These are phyloP conservation scores for Pichia occidentalis DNA, from an alignment of 805 yeast species.

Conservation along the genomic window DNA sequence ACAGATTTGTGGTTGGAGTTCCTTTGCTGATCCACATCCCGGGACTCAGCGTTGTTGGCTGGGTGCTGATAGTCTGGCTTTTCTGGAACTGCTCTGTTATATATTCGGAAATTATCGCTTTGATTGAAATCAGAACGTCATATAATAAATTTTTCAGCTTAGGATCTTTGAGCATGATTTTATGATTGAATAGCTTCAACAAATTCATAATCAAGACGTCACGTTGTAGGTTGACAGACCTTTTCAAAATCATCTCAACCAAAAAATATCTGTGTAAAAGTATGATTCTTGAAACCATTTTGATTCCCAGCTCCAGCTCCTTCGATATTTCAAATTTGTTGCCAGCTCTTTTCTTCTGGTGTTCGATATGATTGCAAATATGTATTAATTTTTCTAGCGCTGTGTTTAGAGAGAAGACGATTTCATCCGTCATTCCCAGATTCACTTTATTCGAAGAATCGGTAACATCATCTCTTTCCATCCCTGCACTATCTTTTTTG, in stretches of 20 bases:
- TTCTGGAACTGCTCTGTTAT: conserved; percentile 15
- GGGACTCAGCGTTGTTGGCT: too few relatives aligned
- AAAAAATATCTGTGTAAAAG: conserved; percentile 50
- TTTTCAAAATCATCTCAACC: conserved; percentile 38
- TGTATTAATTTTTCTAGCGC: conserved; percentile 35
- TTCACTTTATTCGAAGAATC: conserved; percentile 3
- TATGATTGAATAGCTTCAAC: conserved; percentile 39
- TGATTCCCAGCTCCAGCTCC: conserved; percentile 31
- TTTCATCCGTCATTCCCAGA: conserved; percentile 30
- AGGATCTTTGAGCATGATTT: conserved; percentile 37
- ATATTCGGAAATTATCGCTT: conserved; percentile 31
- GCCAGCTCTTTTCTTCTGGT: conserved; percentile 12
- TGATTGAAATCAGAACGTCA: conserved; percentile 52
- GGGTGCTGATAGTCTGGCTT: neutral
- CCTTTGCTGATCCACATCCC: conserved; percentile 5
- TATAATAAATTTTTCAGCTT: conserved; percentile 51
- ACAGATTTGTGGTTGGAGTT: too few relatives aligned
- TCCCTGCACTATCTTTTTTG: conserved; percentile 4
- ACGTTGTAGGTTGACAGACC: conserved; percentile 34
- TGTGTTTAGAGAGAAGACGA: conserved; percentile 35
- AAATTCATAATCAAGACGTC: conserved; percentile 43
- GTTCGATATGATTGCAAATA: conserved; percentile 25
- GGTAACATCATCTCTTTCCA: neutral
- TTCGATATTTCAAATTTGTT: conserved; percentile 9
- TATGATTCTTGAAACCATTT: conserved; percentile 47